Base-by-base conservation (phyloP, 2,329 filamentous ascomycete genomes). In the Calonectria naviculata region DNA sequence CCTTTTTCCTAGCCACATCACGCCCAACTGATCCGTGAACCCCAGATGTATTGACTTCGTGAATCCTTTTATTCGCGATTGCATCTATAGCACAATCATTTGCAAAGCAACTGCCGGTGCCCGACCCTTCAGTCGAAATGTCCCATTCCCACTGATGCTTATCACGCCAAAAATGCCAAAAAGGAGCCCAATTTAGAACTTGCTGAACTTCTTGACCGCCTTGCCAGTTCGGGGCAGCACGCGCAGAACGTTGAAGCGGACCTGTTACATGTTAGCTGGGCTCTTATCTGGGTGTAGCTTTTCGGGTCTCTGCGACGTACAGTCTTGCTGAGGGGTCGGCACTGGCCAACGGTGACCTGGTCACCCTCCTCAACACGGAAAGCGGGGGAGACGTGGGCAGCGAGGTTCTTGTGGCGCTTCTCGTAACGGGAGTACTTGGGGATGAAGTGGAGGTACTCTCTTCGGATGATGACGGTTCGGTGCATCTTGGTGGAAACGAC, bases 401-500 rank as follows among this genome's bases (percentile, higher is more conserved):
- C 95, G 79, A 99, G 92, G 93, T 99, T 99, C 94, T 98, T 98
- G 94, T 99, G 97, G 87, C 97, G 93, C 93, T 98, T 98, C 95
- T 99, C 97, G 89, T 99, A 99, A 93, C 97, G 94, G 86, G 94
- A 91, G 93, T 99, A 99, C 92, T 99, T 99, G 88, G 95, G 95
- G 86, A 99, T 94, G 90, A 94, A 99, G 92, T 99, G 97, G 76
- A 99, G 95, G 92, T 99, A 99, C 92, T 99, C 97, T 89, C 97
- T 93, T 87, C 97, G 97, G 92, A 99, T 97, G 89, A 99, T 93
- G 86, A 98, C 90, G 83, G 97, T 99, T 89, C 97, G 94, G 94
- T 99, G 97, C 97, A 99, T 99, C 94, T 99, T 99, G 89, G 97
- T 99, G 83, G 96, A 98, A 85, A 98, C 94, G 85, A 99, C 97